Conservation (phyloP, 1,284 basidiomycete species). For the Apiotrichum veenhuisii region DNA sequence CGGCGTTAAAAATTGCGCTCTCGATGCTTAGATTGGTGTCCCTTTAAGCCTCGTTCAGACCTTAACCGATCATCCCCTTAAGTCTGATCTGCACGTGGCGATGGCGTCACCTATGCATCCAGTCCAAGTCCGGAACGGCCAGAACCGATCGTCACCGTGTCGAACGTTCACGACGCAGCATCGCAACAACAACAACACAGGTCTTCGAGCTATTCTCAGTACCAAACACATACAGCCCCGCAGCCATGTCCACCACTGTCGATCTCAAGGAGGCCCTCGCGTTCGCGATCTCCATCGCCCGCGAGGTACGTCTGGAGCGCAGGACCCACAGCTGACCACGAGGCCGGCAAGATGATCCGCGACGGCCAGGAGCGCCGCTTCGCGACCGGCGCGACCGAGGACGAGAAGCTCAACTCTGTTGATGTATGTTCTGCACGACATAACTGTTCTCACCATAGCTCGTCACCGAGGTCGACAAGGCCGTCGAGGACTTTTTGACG, state of each 20-base stretch:
- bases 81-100: too few relatives aligned
- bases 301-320: conserved; percentile 29
- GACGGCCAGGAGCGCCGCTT: conserved; percentile 51
- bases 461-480: conserved; percentile 95
- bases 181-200: too few relatives aligned
- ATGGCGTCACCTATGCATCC: too few relatives aligned
- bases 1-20: too few relatives aligned
- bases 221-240: too few relatives aligned
- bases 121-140: too few relatives aligned
- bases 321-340: background rate
- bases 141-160: too few relatives aligned
- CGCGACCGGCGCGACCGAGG: conserved; percentile 56
- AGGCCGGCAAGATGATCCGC: conserved; percentile 52
- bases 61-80: too few relatives aligned
- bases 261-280: conserved; percentile 65
- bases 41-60: too few relatives aligned
- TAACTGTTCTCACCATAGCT: conserved; percentile 48
- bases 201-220: too few relatives aligned
- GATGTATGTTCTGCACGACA: conserved; percentile 52
- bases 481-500: conserved; percentile 81
- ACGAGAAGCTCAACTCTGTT: conserved; percentile 85
- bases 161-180: too few relatives aligned
- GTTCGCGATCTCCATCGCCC: conserved; percentile 70
- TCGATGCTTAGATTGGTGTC: too few relatives aligned
- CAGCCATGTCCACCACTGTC: conserved; percentile 28